Evolutionary conservation across 2,329 filamentous ascomycete genomes (phyloP), one percentile per base, ranked within the genome.

Genomic region (Fusarium brevicatenulatum): DNA sequence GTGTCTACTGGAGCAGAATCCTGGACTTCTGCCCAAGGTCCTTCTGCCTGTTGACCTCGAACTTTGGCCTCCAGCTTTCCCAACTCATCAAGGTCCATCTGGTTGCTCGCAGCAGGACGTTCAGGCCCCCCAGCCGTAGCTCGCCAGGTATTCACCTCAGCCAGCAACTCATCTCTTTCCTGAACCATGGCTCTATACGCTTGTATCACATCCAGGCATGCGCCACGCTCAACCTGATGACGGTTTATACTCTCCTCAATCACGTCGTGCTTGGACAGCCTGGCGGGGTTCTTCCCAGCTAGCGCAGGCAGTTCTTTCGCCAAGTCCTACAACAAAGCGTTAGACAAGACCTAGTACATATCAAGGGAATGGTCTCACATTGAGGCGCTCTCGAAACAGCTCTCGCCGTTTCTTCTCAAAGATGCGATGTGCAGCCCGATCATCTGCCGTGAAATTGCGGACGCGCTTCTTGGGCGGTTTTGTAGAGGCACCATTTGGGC

Each of bases 331-430:
- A n/a, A 5, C 34, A n/a, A 28, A 42, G 3, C 11, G 42, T 68
- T 21, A 68, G 46, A 49, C 21, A 32, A 32, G 10, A 0, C 3
- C 1, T 49, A 12, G 28, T n/a, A n/a, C 15, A n/a, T 2, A 4
- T 2, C 9, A 1, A 9, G 9, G 7, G 1, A 5, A 11, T 18
- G 40, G 9, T 37, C 80, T 68, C 36, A 82, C 83, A 46, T 75
- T 80, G 23, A 85, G 63, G 5, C 80, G 76, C 46, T 82, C 80
- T 56, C 82, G 82, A 73, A 84, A 85, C 2, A 82, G 80, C 67
- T 84, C 82, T n/a, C 83, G 78, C 19, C 83, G 80, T 7, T 79
- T 81, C 69, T 80, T 81, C 59, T 84, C 82, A 68, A 84, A 84
- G 11, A 81, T 77, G 2, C 82, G 79, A 66, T 84, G 83, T 9